Percentiles rank a stretch among this genome's conserved stretches.
Evolutionary conservation across 345 rosid genomes (phyloP).

Genomic region (Garcia nutans): DNA sequence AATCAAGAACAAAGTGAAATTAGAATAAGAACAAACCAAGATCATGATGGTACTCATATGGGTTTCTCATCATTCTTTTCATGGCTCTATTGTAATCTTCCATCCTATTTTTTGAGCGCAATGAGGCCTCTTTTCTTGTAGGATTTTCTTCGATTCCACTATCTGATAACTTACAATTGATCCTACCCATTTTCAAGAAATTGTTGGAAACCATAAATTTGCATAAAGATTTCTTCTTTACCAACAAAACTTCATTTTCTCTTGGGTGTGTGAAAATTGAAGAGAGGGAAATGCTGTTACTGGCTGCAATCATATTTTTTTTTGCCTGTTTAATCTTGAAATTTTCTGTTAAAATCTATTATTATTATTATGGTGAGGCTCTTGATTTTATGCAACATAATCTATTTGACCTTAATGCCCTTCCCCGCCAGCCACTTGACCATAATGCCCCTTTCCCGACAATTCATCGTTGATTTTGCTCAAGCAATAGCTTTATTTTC

Average conservation of each 20-base stretch:
- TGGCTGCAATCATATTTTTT: slow-evolving; percentile 34
- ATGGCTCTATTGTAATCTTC: slow-evolving; percentile 77
- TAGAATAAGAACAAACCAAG: slow-evolving; percentile 46
- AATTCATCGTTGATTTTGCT: neutral
- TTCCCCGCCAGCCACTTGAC: neutral
- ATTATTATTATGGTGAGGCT: too few relatives aligned
- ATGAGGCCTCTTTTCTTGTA: slow-evolving; percentile 27
- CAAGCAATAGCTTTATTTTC: too few relatives aligned
- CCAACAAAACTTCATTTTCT: slow-evolving; percentile 19
- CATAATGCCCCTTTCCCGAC: neutral
- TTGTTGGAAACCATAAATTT: slow-evolving; percentile 24
- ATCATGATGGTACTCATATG: slow-evolving; percentile 92
- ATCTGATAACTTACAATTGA: slow-evolving; percentile 45
- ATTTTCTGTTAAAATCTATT: neutral
- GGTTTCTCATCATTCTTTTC: slow-evolving; percentile 90
- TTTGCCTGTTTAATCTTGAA: neutral
- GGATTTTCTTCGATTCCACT: slow-evolving; percentile 40
- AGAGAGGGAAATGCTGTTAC: slow-evolving; percentile 35
- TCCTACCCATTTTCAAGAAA: slow-evolving; percentile 26
- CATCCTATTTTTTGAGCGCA: slow-evolving; percentile 47
- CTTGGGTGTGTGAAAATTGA: slow-evolving; percentile 13
- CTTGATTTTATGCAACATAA: neutral
- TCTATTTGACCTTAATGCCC: neutral
- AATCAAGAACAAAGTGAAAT: neutral
- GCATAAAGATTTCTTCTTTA: slow-evolving; percentile 14